These are phyloP conservation scores for Erysimum cheiranthoides DNA, from an alignment of 345 rosid species.

Conservation along the genomic window DNA sequence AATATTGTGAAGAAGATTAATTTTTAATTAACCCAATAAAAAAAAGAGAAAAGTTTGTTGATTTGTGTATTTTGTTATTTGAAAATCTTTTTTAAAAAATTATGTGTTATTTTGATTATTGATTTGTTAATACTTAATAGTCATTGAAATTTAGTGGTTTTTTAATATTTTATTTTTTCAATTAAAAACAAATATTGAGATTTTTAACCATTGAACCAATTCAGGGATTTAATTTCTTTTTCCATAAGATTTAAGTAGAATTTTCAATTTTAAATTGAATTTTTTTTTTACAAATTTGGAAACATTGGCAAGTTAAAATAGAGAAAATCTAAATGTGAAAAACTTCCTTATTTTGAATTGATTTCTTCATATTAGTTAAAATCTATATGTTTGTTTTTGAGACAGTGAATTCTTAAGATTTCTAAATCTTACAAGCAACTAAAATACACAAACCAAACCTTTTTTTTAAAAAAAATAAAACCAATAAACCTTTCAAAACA, in stretches of 20 bases:
- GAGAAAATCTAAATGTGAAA: background rate
- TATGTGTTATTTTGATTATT: background rate
- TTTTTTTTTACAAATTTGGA: background rate
- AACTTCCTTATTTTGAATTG: background rate
- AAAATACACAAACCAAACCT: background rate
- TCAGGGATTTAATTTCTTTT: too few relatives aligned
- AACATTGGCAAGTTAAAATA: background rate
- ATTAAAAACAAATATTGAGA: too few relatives aligned
- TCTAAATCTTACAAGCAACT: background rate
- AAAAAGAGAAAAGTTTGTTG: background rate
- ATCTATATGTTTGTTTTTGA: background rate
- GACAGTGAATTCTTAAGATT: background rate
- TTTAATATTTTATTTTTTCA: too few relatives aligned
- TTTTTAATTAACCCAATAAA: too few relatives aligned
- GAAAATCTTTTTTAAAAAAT: background rate
- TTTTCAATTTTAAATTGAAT: background rate
- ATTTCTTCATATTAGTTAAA: background rate
- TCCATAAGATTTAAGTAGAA: too few relatives aligned
- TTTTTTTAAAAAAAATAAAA: too few relatives aligned
- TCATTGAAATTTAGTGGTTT: background rate
- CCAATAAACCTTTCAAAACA: background rate
- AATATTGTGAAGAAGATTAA: too few relatives aligned
- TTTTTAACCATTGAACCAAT: too few relatives aligned
- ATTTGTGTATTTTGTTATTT: background rate
- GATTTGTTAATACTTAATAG: background rate